phyloP scores from a whole-genome alignment of 257 asterid genomes.

The Linaria vulgaris region DNA sequence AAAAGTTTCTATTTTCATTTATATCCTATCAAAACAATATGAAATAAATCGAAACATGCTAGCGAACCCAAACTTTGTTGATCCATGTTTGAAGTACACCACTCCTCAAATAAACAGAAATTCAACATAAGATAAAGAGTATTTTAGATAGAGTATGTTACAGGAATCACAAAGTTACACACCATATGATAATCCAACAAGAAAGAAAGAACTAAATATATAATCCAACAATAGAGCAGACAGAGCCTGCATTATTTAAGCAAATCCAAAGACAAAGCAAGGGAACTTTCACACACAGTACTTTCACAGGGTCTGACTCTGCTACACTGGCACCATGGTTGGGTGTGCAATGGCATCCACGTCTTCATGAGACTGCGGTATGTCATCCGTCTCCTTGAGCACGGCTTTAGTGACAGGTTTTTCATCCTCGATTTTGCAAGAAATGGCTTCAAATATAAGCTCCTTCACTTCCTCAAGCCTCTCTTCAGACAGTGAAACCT shows the following conservation, averaged over 20 bases:
- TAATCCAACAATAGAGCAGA: conserved; percentile 31
- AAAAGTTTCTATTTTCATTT: no score
- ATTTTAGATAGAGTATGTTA: conserved; percentile 10
- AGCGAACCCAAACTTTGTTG: no score
- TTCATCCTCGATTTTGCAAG: conserved; percentile 37
- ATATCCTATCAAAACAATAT: no score
- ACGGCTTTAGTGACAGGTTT: conserved; percentile 1
- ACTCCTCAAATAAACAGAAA: no score
- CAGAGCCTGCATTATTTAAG: conserved; percentile 34
- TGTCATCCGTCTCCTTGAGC: conserved; percentile 36
- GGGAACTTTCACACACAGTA: conserved; percentile 2
- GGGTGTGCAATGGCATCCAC: conserved; percentile 56
- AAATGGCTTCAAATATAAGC: conserved; percentile 73
- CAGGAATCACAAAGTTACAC: neutral
- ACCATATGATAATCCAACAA: conserved; percentile 10
- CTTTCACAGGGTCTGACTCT: conserved; percentile 6
- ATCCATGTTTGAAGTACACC: no score
- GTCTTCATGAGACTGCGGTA: conserved; percentile 51
- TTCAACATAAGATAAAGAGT: no score
- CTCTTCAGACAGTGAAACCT: conserved; percentile 88
- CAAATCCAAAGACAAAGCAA: conserved; percentile 22
- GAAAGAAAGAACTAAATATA: conserved; percentile 1
- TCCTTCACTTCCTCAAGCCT: conserved; percentile 88
- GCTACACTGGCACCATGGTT: conserved; percentile 61
- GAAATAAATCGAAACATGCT: no score